phyloP scores from a whole-genome alignment of 768 basidiomycete species.

The Tulasnella sp. region DNA sequence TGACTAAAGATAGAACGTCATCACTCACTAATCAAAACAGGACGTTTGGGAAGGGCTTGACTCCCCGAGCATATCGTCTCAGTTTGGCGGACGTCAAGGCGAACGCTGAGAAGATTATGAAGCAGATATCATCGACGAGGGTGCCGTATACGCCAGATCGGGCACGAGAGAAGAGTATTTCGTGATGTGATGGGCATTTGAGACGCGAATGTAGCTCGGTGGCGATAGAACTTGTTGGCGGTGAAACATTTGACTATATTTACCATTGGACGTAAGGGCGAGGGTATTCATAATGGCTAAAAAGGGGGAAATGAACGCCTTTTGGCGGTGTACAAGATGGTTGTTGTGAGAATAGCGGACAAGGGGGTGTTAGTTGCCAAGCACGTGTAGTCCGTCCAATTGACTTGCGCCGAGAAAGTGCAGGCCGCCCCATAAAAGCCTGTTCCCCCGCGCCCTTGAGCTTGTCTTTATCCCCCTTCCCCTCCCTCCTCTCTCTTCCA shows the following conservation, averaged over 20 bases:
- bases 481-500: neutral
- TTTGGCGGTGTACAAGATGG: no score
- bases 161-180: neutral
- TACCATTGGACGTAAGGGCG: neutral
- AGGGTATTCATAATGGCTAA: neutral
- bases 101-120: conserved; percentile 18
- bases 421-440: neutral
- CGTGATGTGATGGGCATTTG: neutral
- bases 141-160: conserved; percentile 11
- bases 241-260: no score
- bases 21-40: no score
- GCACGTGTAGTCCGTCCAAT: no score
- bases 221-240: neutral
- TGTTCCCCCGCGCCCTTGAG: neutral
- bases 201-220: neutral
- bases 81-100: conserved; percentile 34
- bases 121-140: neutral
- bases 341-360: no score
- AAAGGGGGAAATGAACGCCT: neutral
- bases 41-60: conserved; percentile 53
- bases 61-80: conserved; percentile 47
- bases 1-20: neutral
- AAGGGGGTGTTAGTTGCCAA: no score
- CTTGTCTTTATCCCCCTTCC: neutral
- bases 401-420: no score